Base-by-base conservation (phyloP, 2,329 filamentous ascomycete species). In the Dactylella cylindrospora region DNA sequence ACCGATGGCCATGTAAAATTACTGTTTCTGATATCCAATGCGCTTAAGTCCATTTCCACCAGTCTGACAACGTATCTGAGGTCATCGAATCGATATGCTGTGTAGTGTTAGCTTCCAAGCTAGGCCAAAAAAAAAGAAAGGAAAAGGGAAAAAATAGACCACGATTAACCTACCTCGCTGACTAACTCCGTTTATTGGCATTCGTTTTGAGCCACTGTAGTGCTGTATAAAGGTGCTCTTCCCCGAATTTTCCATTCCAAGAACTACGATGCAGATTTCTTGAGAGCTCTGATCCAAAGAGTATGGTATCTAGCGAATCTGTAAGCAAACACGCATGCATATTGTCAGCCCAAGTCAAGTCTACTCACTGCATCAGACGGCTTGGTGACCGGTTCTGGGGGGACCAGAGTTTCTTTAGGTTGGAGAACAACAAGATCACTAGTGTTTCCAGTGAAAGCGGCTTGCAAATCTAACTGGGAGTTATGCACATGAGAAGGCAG, bases 181-280 rank as follows among this genome's bases (percentile, higher is more conserved):
- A 15, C 57, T 62, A 45, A 62, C 57, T 8, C 57, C 57, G 17
- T 62, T 62, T n/a, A 62, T 62, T 3, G 57, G 57, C 41, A 53
- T 62, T 25, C 57, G 38, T 32, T 45, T 62, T 4, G 57, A 53
- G 7, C 57, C 49, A 19, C 51, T 62, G 31, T 62, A 62, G 38
- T 78, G 79, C 72, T 85, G 82, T 68, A 86, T 81, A 68, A 85
- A 84, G 39, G 82, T 79, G 44, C 82, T 84, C 72, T 86, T 86
- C 66, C 84, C 84, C 40, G 84, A 83, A 61, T 82, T 82, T 67
- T 78, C 76, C 70, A 81, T 79, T 68, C 84, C 84, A 70, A 86
- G 82, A 61, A 86, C 77, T 68, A 81, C 82, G 67, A 86, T 82
- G 70, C 67, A 68, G 31, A 69, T 64, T 39, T 69, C 68, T 29